Percentiles rank a stretch among this genome's conserved stretches.
Conservation (phyloP, 129 eudicot species). For the Calendula officinalis region DNA sequence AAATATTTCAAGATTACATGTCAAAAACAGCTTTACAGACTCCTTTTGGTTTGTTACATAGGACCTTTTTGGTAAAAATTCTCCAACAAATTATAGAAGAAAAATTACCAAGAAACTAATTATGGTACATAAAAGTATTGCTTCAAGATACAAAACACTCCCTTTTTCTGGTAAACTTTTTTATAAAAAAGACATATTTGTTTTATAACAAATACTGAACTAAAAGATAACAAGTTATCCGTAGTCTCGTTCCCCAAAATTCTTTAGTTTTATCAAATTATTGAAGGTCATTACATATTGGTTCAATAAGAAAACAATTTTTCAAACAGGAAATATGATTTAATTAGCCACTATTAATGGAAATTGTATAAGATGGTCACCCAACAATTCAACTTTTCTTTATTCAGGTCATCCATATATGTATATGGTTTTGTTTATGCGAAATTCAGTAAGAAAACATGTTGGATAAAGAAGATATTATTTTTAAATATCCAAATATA, state of each 20-base stretch:
- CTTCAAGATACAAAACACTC: constrained; percentile 8
- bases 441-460: too few species aligned
- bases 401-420: too few species aligned
- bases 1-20: constrained; percentile 15
- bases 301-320: too few species aligned
- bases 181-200: not conserved
- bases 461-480: too few species aligned
- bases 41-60: not conserved
- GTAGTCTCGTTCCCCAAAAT: not conserved
- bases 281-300: too few species aligned
- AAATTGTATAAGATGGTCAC: too few species aligned
- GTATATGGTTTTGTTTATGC: too few species aligned
- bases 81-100: constrained; percentile 11
- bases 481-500: too few species aligned
- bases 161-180: not conserved
- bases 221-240: not conserved
- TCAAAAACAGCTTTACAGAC: constrained; percentile 4
- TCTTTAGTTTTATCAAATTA: not conserved
- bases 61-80: not conserved
- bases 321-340: too few species aligned
- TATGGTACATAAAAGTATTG: constrained; percentile 14
- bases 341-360: too few species aligned
- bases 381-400: too few species aligned
- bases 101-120: constrained; percentile 16
- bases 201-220: constrained; percentile 2